phyloP scores from a whole-genome alignment of 2,329 filamentous ascomycete genomes.

The Pseudocercospora vitis region DNA sequence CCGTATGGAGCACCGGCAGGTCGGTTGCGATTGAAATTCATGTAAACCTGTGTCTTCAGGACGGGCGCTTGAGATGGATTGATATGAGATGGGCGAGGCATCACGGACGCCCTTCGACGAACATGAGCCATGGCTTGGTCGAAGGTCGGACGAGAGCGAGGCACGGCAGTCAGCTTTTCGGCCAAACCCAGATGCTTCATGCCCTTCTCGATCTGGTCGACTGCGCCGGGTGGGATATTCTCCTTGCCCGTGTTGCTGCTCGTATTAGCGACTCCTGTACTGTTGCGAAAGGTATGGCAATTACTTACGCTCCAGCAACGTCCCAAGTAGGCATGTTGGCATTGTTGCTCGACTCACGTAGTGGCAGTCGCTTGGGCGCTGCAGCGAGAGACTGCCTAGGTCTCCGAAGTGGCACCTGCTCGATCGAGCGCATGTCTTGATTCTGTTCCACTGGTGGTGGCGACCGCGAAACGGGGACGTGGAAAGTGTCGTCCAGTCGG shows the following conservation, averaged over 20 bases:
- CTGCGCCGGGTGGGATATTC: constrained; percentile 56
- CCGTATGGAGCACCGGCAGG: background rate
- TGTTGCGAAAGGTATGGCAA: background rate
- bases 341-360: constrained; percentile 42
- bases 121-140: constrained; percentile 30
- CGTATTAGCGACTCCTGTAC: background rate
- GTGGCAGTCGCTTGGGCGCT: constrained; percentile 52
- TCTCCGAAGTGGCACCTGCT: constrained; percentile 26
- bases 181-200: constrained; percentile 3
- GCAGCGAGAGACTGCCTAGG: constrained; percentile 46
- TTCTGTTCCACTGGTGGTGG: background rate
- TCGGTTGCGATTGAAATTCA: background rate
- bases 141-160: constrained; percentile 16
- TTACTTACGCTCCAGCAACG: constrained; percentile 43
- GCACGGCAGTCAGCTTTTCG: background rate
- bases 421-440: background rate
- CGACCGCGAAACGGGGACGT: background rate
- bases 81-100: constrained; percentile 10
- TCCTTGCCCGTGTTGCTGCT: constrained; percentile 59
- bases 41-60: background rate
- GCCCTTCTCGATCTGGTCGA: constrained; percentile 6
- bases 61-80: background rate
- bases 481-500: constrained; percentile 38
- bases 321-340: constrained; percentile 36
- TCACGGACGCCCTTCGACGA: constrained; percentile 23